Conservation (phyloP, 208 protist species). For the Trypanosoma scelopori region DNA sequence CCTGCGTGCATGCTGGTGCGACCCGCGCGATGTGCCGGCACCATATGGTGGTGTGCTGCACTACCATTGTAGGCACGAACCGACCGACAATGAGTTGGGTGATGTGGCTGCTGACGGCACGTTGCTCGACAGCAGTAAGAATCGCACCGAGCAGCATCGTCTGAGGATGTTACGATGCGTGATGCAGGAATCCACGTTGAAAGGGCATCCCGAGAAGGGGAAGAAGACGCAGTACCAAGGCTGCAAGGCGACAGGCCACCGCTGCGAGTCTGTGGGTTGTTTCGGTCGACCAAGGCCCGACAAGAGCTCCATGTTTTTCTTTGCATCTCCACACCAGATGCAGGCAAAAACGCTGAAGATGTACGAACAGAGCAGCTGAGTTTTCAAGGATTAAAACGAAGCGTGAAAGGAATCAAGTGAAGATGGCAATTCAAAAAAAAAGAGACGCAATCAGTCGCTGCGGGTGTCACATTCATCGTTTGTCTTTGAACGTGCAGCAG, state of each 20-base stretch:
- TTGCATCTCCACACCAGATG: conserved; percentile 20
- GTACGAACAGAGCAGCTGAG: neutral
- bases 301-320: conserved; percentile 36
- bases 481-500: too few species aligned
- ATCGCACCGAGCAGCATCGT: neutral
- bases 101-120: conserved; percentile 19
- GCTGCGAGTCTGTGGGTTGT: conserved; percentile 42
- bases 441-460: neutral
- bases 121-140: neutral
- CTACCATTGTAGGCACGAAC: conserved; percentile 79
- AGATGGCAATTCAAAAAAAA: neutral
- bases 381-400: too few species aligned
- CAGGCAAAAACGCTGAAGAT: neutral
- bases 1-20: conserved; percentile 82
- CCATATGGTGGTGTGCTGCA: conserved; percentile 68
- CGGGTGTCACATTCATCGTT: too few species aligned
- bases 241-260: conserved; percentile 71
- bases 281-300: conserved; percentile 25
- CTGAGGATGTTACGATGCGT: neutral
- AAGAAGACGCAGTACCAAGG: conserved; percentile 42
- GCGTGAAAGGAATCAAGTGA: neutral
- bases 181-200: neutral
- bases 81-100: conserved; percentile 8
- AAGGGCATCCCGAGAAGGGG: neutral
- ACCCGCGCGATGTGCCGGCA: conserved; percentile 48